Evolutionary conservation across 2,329 filamentous ascomycete species (phyloP), one percentile per base, ranked within the genome.

Genomic region (Pseudogymnoascus sp.): DNA sequence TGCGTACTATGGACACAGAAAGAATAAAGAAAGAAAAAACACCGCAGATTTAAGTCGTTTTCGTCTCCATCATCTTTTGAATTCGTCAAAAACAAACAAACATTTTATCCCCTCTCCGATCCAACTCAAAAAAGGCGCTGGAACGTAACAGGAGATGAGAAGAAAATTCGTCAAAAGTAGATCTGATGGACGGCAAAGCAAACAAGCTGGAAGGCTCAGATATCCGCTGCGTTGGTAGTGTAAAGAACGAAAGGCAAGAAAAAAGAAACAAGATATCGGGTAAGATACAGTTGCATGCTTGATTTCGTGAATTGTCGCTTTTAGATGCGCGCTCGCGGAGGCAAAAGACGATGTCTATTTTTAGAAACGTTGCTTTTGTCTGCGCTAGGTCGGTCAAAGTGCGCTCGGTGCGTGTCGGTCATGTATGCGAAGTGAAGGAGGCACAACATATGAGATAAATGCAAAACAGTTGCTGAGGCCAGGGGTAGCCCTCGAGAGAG

Each of bases 401-500:
- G 47, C 47, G 47, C 25, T 53, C 47, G 23, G 7, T 16, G 47
- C 47, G 47, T 18, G 47, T 31, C 7, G 47, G 47, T 31, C 47
- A 53, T 53, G 25, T 53, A 53, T 53, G 47, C 47, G 47, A 53
- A 53, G 47, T 18, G 47, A 53, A 53, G 31, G 33, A 60, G 56
- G 38, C 59, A 8, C 59, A 37, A 42, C 59, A 21, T 37, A 42
- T 60, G 38, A 42, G 59, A 60, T 38, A 31, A 31, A 31, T 53
- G 47, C 47, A 16, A 53, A 53, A 31, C 47, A 53, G 47, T 53
- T 21, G 62, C 50, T 63, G 67, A 69, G 68, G 67, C 64, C 68
- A 69, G 68, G 68, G 68, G 68, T 66, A 60, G 63, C 64, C 38
- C 60, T 53, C 56, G 14, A 47, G 23, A 53, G 44, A 53, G 44